Conservation (phyloP, 345 rosid genomes). For the Litchi chinensis region DNA sequence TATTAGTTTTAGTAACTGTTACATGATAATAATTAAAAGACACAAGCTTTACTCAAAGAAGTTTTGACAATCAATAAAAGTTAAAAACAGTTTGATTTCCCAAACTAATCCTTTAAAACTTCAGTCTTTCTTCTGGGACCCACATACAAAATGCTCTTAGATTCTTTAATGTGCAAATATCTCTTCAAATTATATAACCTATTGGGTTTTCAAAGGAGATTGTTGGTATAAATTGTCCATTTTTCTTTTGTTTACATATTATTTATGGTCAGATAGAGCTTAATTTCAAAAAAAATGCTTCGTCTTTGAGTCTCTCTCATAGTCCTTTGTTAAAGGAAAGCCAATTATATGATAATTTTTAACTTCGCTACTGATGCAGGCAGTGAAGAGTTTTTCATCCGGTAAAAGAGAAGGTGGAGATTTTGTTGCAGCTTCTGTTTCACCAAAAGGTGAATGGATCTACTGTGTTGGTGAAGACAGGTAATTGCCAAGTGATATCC, state of each 20-base stretch:
- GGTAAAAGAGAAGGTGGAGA: constrained; percentile 99
- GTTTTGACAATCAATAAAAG: not conserved
- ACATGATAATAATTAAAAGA: no score
- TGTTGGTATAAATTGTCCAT: not conserved
- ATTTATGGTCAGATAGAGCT: not conserved
- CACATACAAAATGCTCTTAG: not conserved
- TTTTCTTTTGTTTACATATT: not conserved
- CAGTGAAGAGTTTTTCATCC: constrained; percentile 95
- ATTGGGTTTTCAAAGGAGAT: not conserved
- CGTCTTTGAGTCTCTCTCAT: not conserved
- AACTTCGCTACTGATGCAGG: constrained; percentile 47
- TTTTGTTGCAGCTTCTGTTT: constrained; percentile 85
- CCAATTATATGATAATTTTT: constrained; percentile 24
- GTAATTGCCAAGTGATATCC: constrained; percentile 30
- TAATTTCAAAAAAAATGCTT: not conserved
- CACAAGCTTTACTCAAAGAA: not conserved
- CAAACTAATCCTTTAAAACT: not conserved
- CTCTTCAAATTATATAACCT: not conserved
- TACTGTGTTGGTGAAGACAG: constrained; percentile 96
- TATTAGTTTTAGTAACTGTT: not conserved
- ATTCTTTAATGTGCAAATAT: not conserved
- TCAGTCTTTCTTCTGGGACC: not conserved
- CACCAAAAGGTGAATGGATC: constrained; percentile 98
- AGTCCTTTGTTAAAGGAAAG: not conserved
- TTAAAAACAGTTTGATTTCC: not conserved